Percentiles rank a stretch among this genome's conserved stretches.
Conservation (phyloP, 257 asterid genomes). For the Rubia yunnanensis region DNA sequence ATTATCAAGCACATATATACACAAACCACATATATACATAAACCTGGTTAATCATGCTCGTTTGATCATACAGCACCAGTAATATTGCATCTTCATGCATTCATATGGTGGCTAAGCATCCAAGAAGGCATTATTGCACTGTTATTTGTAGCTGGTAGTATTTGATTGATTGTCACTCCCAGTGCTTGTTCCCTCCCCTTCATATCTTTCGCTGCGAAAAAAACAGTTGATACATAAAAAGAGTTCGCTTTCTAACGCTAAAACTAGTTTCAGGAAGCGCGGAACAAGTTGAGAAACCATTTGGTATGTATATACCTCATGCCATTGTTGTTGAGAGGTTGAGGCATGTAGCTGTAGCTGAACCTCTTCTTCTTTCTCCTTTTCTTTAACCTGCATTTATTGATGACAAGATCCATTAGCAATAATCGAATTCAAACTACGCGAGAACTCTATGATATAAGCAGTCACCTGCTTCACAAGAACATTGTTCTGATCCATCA, state of each 20-base stretch:
- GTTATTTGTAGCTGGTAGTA: background rate
- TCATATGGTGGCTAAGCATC: constrained; percentile 36
- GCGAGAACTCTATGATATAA: background rate
- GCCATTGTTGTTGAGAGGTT: constrained; percentile 25
- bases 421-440: background rate
- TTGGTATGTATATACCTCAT: background rate
- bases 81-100: background rate
- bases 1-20: background rate
- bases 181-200: constrained; percentile 20
- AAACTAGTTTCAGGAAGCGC: background rate
- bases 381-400: constrained; percentile 74
- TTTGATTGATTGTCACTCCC: constrained; percentile 22
- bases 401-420: background rate
- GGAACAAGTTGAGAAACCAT: background rate
- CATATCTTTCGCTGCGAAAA: constrained; percentile 26
- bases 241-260: background rate
- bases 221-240: background rate
- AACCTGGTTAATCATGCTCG: background rate
- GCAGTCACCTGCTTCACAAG: constrained; percentile 16
- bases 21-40: background rate
- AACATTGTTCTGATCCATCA: constrained; percentile 64
- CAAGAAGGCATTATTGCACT: constrained; percentile 50
- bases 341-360: constrained; percentile 12
- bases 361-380: constrained; percentile 35
- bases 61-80: background rate